These are phyloP conservation scores for Neostapfia colusana DNA, from an alignment of 176 grass and related monocot genomes.

Conservation along the genomic window DNA sequence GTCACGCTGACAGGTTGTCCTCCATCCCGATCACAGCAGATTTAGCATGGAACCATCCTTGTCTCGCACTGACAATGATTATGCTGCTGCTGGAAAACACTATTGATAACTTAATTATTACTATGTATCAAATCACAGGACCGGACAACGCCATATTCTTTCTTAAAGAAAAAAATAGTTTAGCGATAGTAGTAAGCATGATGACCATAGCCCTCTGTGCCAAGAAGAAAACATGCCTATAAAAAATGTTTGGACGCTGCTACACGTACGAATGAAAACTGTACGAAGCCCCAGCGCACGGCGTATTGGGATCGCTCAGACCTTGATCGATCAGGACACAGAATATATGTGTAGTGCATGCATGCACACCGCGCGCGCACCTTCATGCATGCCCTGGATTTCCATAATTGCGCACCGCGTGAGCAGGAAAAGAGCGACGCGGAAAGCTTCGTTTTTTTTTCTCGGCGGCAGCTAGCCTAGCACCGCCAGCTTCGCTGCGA, in stretches of 20 bases:
- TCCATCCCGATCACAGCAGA: background rate
- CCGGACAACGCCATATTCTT: background rate
- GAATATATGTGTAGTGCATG: too few species aligned
- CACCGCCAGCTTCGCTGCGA: background rate
- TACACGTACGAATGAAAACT: too few species aligned
- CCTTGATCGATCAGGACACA: too few species aligned
- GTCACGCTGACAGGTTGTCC: conserved; percentile 23
- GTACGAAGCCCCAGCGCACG: too few species aligned
- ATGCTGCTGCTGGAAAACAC: background rate
- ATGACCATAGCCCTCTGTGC: background rate
- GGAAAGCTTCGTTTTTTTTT: background rate
- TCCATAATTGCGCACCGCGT: too few species aligned
- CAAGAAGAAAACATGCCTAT: background rate
- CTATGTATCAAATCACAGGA: background rate
- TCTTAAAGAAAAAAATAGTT: background rate
- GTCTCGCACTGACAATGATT: background rate
- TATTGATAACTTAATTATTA: too few species aligned
- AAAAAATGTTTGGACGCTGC: too few species aligned
- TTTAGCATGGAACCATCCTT: conserved; percentile 13
- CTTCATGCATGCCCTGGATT: too few species aligned
- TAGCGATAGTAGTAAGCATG: background rate
- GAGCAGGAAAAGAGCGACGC: background rate
- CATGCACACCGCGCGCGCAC: too few species aligned
- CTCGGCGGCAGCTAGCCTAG: background rate
- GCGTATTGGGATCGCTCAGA: too few species aligned